phyloP scores from a whole-genome alignment of 1,284 basidiomycete genomes.

The Ustilago nuda region DNA sequence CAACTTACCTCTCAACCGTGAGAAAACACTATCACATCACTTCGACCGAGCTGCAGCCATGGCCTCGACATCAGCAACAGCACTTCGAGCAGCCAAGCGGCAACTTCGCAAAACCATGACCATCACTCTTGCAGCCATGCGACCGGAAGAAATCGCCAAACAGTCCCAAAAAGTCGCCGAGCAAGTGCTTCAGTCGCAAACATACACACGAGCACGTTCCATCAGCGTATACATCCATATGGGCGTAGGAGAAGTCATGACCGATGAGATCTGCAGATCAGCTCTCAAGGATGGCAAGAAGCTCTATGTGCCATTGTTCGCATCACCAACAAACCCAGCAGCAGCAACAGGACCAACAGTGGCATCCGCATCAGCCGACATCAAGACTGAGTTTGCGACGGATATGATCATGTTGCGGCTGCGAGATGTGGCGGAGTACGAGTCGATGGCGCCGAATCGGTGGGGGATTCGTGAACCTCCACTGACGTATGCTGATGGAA shows the following conservation, averaged over 20 bases:
- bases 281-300: conserved; percentile 65
- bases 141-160: conserved; percentile 26
- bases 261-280: conserved; percentile 67
- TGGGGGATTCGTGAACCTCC: conserved; percentile 70
- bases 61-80: conserved; percentile 21
- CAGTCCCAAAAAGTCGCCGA: conserved; percentile 49
- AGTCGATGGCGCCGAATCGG: conserved; percentile 64
- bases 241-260: conserved; percentile 67
- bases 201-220: conserved; percentile 57
- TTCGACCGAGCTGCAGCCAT: neutral
- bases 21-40: neutral
- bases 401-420: conserved; percentile 70
- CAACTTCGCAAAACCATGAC: conserved; percentile 61
- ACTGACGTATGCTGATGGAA: conserved; percentile 53
- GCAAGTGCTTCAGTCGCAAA: conserved; percentile 62
- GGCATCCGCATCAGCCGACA: conserved; percentile 14
- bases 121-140: conserved; percentile 39
- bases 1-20: neutral
- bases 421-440: conserved; percentile 57
- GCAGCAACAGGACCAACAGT: conserved; percentile 34
- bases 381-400: conserved; percentile 53
- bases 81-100: conserved; percentile 56
- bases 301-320: conserved; percentile 70
- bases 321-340: conserved; percentile 50
- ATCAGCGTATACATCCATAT: conserved; percentile 70